Base-by-base conservation (phyloP, 2,329 filamentous ascomycete genomes). In the Penicillium aurantiogriseum region DNA sequence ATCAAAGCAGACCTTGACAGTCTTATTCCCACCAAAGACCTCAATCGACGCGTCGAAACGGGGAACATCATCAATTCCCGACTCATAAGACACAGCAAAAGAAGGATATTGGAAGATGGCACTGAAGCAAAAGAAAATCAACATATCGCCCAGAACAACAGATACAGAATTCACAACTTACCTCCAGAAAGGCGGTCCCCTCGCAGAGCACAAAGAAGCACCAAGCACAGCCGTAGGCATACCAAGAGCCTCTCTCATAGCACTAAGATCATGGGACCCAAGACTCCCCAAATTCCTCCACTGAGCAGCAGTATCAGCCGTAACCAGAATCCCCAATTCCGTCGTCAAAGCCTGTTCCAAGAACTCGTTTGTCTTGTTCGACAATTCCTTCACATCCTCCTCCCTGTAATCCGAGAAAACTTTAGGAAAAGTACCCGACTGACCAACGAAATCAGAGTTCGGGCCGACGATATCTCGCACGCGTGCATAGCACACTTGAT, bases 41-140 rank as follows among this genome's bases (percentile, higher is more conserved):
- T 70, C 68, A 23, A 71, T 67, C n/a, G 61, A 63, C 17, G 68
- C 66, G 23, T 70, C 69, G 25, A 70, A 71, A 11, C 61, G 56
- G 0, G 83, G 81, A 0, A 87, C 76, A 1, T 68, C 63, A 63
- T 82, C 77, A 39, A 86, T 72, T 0, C 84, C 83, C 1, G 78
- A 81, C 61, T 87, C 84, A 66, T 85, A 87, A 0, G 77, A 77
- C 1, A 84, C 81, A 1, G 80, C 69, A 59, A 85, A 87, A 2
- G 63, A 58, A 8, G 64, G 63, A 56, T 73, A 74, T 49, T 70
- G 63, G 35, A 74, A 67, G 19, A 73, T 49, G 3, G 63, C 72
- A 59, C 68, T 73, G 53, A 45, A 76, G 51, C 72, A 69, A 2
- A 63, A 25, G 13, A 5, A 3, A 3, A 36, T 56, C 10, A 56